These are phyloP conservation scores for Chimonanthus salicifolius DNA, from an alignment of 164 flowering plant species.

Conservation along the genomic window DNA sequence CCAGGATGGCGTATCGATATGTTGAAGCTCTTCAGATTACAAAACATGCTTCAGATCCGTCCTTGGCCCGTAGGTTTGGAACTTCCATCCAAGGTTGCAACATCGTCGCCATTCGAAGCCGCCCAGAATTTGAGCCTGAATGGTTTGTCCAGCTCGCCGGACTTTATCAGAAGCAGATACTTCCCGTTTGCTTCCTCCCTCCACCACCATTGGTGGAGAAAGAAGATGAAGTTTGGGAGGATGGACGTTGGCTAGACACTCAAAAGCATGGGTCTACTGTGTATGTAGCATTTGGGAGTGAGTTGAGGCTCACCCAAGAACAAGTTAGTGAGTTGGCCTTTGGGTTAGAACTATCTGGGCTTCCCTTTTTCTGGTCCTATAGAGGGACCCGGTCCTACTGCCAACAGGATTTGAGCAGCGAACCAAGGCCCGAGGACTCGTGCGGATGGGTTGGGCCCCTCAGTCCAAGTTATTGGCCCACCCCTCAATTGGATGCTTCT, in stretches of 20 bases:
- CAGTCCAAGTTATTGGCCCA: constrained; percentile 35
- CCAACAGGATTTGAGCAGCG: constrained; percentile 36
- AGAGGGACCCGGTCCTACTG: constrained; percentile 9
- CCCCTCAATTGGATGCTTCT: constrained; percentile 32
- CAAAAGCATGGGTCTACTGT: constrained; percentile 9
- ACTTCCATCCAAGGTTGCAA: not conserved
- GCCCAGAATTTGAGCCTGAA: constrained; percentile 13
- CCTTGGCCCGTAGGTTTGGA: not conserved
- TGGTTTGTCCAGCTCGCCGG: constrained; percentile 7
- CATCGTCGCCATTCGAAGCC: constrained; percentile 10
- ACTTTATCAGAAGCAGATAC: not conserved
- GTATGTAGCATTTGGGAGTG: constrained; percentile 34
- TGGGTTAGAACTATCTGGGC: constrained; percentile 24
- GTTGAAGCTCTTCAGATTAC: constrained; percentile 8
- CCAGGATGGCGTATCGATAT: not conserved
- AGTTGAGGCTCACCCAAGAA: constrained; percentile 18
- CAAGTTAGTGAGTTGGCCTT: constrained; percentile 25
- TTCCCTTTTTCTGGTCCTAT: constrained; percentile 43
- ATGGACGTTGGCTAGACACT: constrained; percentile 11
- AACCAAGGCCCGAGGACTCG: constrained; percentile 19
- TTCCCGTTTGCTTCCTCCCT: constrained; percentile 15
- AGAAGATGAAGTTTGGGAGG: constrained; percentile 17
- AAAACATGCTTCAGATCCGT: not conserved
- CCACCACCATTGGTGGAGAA: not conserved
- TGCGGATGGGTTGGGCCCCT: constrained; percentile 39